Base-by-base conservation (phyloP, 192 early-diverging fungal species). In the Mortierella alpina region DNA sequence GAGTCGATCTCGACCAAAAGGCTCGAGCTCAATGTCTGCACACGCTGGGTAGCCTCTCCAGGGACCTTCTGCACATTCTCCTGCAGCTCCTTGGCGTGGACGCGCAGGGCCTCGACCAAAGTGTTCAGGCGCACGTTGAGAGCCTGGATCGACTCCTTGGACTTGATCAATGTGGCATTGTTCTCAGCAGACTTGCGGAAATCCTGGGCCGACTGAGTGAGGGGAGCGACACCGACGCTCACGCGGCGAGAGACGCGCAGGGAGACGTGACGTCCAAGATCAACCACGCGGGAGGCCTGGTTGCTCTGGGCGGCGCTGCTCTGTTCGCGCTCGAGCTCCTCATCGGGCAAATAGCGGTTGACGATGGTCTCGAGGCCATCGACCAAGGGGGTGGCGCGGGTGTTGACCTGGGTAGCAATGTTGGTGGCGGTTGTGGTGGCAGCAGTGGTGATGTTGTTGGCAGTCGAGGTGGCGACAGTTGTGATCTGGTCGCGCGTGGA, bases 381-480 rank as follows among this genome's bases (percentile, higher is more conserved):
- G 9, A 83, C 70, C 12, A 82, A 68, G 53, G 86, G 84, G 7
- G 79, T 66, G 84, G 70, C 59, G 83, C 59, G 48, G 59, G 65
- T 56, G 76, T 82, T 77, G 83, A 91, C 88, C 55, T 88, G 86
- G 75, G 91, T 84, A 20, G 92, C 89, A 52, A 93, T 50, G 10
- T 60, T 60, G 54, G 58, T 61, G 15, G 75, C 70, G 9, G 71
- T 81, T 39, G 71, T 50, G 20, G 78, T 73, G 54, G 75, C 75
- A 47, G 59, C 61, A n/a, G 64, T 65, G 39, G 72, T 69, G 51
- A 63, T 23, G 46, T 63, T 58, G 57, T 58, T 59, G 48, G 46
- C 60, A n/a, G 57, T 44, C 17, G 63, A 65, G 17, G 68, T 66
- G 18, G 90, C 89, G 74, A n/a, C 91, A 84, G 49, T 91, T 14